Conservation (phyloP, 1,139 yeast species). For the Candida freyschussii region DNA sequence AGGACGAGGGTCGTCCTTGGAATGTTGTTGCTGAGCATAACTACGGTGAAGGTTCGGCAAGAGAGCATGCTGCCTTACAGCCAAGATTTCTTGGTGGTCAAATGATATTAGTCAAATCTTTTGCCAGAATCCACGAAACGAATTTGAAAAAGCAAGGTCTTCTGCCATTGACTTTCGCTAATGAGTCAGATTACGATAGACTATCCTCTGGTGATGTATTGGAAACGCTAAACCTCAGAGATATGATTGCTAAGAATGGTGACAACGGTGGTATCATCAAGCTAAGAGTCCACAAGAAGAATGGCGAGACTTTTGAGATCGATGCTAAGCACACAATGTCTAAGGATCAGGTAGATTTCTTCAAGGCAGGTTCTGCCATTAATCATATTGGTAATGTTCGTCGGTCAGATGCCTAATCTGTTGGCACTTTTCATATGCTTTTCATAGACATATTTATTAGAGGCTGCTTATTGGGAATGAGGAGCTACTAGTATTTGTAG, state of each 20-base stretch:
- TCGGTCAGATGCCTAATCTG: conserved; percentile 28
- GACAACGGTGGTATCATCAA: conserved; percentile 78
- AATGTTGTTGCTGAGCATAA: conserved; percentile 94
- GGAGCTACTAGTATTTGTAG: neutral
- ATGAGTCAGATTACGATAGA: conserved; percentile 83
- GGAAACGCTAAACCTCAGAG: conserved; percentile 71
- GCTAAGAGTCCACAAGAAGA: conserved; percentile 67
- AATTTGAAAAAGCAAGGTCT: conserved; percentile 94
- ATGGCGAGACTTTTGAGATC: conserved; percentile 67
- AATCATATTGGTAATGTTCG: conserved; percentile 76
- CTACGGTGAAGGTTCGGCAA: conserved; percentile 98
- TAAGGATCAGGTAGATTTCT: conserved; percentile 89
- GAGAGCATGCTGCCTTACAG: conserved; percentile 97
- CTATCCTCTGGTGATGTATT: conserved; percentile 72
- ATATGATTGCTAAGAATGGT: conserved; percentile 77
- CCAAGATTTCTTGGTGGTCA: conserved; percentile 93
- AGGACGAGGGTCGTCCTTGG: conserved; percentile 81
- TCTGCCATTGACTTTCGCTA: conserved; percentile 86
- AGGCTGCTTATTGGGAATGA: neutral
- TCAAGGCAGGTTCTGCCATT: conserved; percentile 96
- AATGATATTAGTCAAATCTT: conserved; percentile 84
- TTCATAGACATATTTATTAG: neutral
- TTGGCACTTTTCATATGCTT: conserved; percentile 3
- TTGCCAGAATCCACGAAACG: conserved; percentile 93
- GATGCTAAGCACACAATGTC: conserved; percentile 93